These are phyloP conservation scores for Seiridium cupressi DNA, from an alignment of 2,329 filamentous ascomycete species.

Conservation along the genomic window DNA sequence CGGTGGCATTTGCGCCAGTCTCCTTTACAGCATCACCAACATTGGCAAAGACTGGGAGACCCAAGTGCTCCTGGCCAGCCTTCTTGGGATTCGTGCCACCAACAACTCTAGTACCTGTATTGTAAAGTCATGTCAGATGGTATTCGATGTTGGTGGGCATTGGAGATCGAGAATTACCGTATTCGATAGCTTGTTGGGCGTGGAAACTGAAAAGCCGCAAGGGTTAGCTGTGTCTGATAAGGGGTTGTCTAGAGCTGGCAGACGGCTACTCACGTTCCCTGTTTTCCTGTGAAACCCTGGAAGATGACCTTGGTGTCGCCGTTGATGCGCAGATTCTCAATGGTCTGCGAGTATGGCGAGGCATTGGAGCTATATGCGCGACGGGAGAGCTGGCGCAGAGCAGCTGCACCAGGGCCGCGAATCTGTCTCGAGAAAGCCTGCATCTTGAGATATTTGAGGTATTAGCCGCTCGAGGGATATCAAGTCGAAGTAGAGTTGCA, in stretches of 20 bases:
- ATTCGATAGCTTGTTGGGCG: constrained; percentile 95
- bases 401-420: constrained; percentile 63
- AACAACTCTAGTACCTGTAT: constrained; percentile 87
- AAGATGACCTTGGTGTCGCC: constrained; percentile 90
- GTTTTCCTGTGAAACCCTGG: constrained; percentile 97
- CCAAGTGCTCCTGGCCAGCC: constrained; percentile 86
- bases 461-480: not conserved
- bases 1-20: constrained; percentile 86
- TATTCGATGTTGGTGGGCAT: constrained; percentile 2
- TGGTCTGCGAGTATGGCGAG: constrained; percentile 69
- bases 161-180: constrained; percentile 57
- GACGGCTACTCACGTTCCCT: constrained; percentile 73
- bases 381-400: constrained; percentile 61
- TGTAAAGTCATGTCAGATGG: constrained; percentile 27
- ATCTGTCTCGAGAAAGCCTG: constrained; percentile 77
- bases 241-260: not conserved
- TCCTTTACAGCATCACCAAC: constrained; percentile 86
- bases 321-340: constrained; percentile 90
- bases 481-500: not conserved
- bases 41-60: constrained; percentile 87
- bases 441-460: constrained; percentile 55
- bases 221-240: not conserved
- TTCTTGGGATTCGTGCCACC: constrained; percentile 99
- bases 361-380: constrained; percentile 73
- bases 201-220: constrained; percentile 69